Evolutionary conservation across 352 stramenopile species (phyloP), one percentile per base, ranked within the genome.

Genomic region (Phytophthora melonis): DNA sequence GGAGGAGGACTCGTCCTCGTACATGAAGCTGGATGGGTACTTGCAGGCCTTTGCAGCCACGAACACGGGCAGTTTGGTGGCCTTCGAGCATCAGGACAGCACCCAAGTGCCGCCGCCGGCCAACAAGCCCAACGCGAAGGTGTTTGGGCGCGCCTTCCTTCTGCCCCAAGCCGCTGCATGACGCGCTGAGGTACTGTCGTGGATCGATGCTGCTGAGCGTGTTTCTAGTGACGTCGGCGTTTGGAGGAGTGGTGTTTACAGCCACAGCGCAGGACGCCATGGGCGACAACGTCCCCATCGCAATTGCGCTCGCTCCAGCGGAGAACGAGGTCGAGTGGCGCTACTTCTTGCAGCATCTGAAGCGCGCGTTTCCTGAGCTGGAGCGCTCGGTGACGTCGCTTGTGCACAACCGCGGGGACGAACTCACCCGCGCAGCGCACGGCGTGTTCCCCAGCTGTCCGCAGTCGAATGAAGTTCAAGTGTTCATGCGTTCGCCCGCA

Each of bases 251-350:
- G 3, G 83, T 94, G 45, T 86, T 94, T 66, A 88, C 83, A 7
- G 86, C 81, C 13, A 93, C 85, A 4, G 82, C 83, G 16, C 86
- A 94, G 63, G 88, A 94, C 34, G 84, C 86, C 0, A 91, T 94
- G 86, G 86, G 88, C 0, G 86, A 94, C 52, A 90, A 93, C 66
- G 77, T 94, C 3, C 86, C 88, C 8, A 72, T 94, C 39, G 88
- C 88, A 0, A 76, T 94, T 43, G 84, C 71, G 3, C 80, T 94
- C 41, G 86, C 77, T 9, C 68, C 83, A 2, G 65, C 59, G 8
- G 88, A 94, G 58, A 86, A 67, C 27, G 84, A 93, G 39, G 65
- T 74, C 0, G 84, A 88, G 25, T 94, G 88, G 88, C 52, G 61
- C 0, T 94, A 92, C 61, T 94, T 94, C 58, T 41, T 94, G 53